Evolutionary conservation across 306 rosid genomes (phyloP), one percentile per base, ranked within the genome.

Genomic region (Lathyrus aphaca): DNA sequence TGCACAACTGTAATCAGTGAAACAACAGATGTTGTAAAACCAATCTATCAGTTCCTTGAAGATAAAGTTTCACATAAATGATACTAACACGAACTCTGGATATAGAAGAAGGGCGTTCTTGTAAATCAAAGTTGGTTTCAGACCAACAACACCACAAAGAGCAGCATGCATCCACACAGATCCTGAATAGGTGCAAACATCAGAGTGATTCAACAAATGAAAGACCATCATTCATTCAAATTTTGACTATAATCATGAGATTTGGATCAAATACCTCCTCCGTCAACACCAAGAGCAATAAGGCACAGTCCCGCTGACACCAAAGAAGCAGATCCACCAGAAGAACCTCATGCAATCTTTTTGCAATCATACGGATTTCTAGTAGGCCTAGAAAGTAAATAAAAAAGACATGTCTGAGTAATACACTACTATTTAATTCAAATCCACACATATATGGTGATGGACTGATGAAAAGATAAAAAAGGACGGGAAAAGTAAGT

Each of bases 121-220:
- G 10, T 25, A 55, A 56, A 61, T 71, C 60, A 69, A 93, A 32
- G 94, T 93, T 48, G 97, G 97, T 80, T 93, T 90, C 44, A 93
- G 79, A 79, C 98, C 98, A 50, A 88, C 80, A 45, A 93, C 91
- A 60, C 97, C 98, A 66, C 98, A 93, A 67, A 93, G 96, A 59
- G 98, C 77, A 56, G 98, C 98, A 13, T 97, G 97, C 91, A 90
- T 85, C 74, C 98, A 77, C 64, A 90, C 97, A 68, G 98, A 93
- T 74, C 98, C 98, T 93, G 77, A 46, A 18, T 61, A 76, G 6
- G 66, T 23, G 61, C 53, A 77, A 50, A 74, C 51, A 61, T 77
- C 72, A 29, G 8, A 54, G 58, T 61, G 35, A 76, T 63, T 71
- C 64, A 23, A 23, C 27, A 23, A 23, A 27, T 27, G 30, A 27